Base-by-base conservation (phyloP, 2,329 filamentous ascomycete species). In the Sporothrix dimorphospora region DNA sequence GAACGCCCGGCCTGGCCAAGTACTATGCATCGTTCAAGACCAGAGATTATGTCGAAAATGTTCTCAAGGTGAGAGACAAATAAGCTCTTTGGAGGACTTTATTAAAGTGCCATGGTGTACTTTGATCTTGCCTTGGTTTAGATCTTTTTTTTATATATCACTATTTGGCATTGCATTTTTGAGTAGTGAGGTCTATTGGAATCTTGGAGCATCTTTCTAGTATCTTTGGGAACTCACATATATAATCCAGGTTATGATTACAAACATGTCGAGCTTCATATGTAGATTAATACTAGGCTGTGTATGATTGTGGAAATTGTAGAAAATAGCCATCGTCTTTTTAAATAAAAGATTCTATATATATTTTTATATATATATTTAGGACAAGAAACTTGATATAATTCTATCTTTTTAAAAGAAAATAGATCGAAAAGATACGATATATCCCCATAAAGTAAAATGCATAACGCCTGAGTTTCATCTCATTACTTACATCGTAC, bases 11-110 rank as follows among this genome's bases (percentile, higher is more conserved):
- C 6, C 76, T 86, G 59, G 76, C 74, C 21, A 75, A 71, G 55
- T 86, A 85, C 72, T 85, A 84, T 19, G 16, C 34, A 3, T 19
- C n/a, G 12, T 65, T 75, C 42, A 70, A 67, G 51, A 42, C 65
- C 4, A 57, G 66, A 1, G 66, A 47, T 1, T 71, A 59, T 9
- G 72, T 72, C 4, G 47, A 34, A n/a, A 21, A 61, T 14, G 27
- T 74, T 45, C 8, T n/a, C 4, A 34, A 38, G 4, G 14, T 27
- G n/a, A 45, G 16, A 19, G 30, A 49, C 12, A 67, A 70, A 27
- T 55, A 3, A 69, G 11, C 8, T 9, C 16, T 30, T n/a, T n/a
- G n/a, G n/a, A n/a, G n/a, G n/a, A n/a, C n/a, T n/a, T 71, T 51
- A 14, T 30, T 16, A 71, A 7, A 11, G n/a, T 24, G 16, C 19